A percentile compares a stretch with the other conserved stretches of the same genome.
Evolutionary conservation across 352 stramenopile genomes (phyloP).

Genomic region (Phytophthora sojae): DNA sequence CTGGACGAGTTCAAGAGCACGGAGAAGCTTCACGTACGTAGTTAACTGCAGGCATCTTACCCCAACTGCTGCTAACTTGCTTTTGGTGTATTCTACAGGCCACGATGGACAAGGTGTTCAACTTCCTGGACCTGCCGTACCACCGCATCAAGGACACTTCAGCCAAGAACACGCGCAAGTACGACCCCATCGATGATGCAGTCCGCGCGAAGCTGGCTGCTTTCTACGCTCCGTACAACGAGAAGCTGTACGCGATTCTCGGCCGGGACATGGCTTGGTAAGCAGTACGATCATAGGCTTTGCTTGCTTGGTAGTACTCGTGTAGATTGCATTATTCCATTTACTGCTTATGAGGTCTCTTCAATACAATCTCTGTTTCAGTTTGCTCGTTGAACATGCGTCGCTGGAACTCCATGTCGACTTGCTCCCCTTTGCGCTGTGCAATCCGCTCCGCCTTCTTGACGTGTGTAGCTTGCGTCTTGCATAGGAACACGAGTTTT

Average conservation of each 20-base stretch:
- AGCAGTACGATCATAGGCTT: background rate
- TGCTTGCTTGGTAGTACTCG: background rate
- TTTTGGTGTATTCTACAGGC: slow-evolving; percentile 34
- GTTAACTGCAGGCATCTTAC: background rate
- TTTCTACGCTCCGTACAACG: slow-evolving; percentile 89
- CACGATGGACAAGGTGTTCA: slow-evolving; percentile 87
- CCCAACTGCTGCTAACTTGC: slow-evolving; percentile 17
- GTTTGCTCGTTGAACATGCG: slow-evolving; percentile 65
- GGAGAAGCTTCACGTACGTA: slow-evolving; percentile 66
- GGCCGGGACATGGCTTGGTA: slow-evolving; percentile 71
- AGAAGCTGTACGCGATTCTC: slow-evolving; percentile 74
- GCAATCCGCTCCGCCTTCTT: slow-evolving; percentile 48
- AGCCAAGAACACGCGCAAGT: slow-evolving; percentile 91
- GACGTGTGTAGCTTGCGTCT: slow-evolving; percentile 59
- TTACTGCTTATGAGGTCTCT: slow-evolving; percentile 36
- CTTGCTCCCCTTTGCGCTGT: slow-evolving; percentile 37
- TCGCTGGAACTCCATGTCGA: slow-evolving; percentile 45
- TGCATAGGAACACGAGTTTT: slow-evolving; percentile 72
- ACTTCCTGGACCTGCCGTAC: slow-evolving; percentile 85
- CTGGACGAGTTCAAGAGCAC: slow-evolving; percentile 94
- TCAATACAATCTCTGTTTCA: slow-evolving; percentile 71
- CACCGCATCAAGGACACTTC: slow-evolving; percentile 82
- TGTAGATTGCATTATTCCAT: slow-evolving; percentile 27
- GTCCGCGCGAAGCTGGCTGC: slow-evolving; percentile 65
- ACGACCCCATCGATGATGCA: slow-evolving; percentile 69